Base-by-base conservation (phyloP, 768 basidiomycete genomes). In the Dentipellis sp. region DNA sequence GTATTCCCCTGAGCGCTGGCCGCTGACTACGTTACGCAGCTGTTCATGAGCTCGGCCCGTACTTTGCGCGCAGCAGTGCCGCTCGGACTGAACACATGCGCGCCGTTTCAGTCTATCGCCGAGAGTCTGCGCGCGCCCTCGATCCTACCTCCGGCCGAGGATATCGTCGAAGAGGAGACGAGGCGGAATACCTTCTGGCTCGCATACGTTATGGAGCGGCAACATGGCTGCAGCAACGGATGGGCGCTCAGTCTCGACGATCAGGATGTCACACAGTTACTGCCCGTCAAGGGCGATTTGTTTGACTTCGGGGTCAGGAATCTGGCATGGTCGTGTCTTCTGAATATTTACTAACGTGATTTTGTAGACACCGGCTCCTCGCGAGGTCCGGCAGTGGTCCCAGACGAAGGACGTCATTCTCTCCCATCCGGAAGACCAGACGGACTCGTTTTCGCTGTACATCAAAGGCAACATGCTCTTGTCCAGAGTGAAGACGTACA, bases 171-270 rank as follows among this genome's bases (percentile, higher is more conserved):
- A 66, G 84, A 85, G 36, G 88, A 89, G 67, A 80, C 73, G 40
- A 75, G 88, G 51, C 74, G 86, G 54, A 89, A 89, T 62, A 74
- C 80, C 1, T 88, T 88, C 63, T 91, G 87, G 81, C 63, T 86
- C 48, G 81, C 84, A 9, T 89, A 88, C 65, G 75, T 82, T 6
- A 72, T 76, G 47, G 88, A 90, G 60, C 79, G 87, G 23, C 77
- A 83, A 58, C 79, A 81, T 55, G 81, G 84, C 5, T 78, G 77
- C 58, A 79, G 80, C 35, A 88, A 86, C 61, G 83, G 82, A 17
- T 90, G 86, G 81, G 82, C 87, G 0, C 72, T 81, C 57, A 77
- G 76, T 56, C 69, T 90, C 10, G 88, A 90, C 59, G 88, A 91
- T 64, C 76, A 81, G 58, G 87, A 88, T 62, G 75, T 91, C 17